A percentile compares a stretch with the other conserved stretches of the same genome.
These are phyloP conservation scores for Cydonia oblonga DNA, from an alignment of 331 rosid species.

Conservation along the genomic window DNA sequence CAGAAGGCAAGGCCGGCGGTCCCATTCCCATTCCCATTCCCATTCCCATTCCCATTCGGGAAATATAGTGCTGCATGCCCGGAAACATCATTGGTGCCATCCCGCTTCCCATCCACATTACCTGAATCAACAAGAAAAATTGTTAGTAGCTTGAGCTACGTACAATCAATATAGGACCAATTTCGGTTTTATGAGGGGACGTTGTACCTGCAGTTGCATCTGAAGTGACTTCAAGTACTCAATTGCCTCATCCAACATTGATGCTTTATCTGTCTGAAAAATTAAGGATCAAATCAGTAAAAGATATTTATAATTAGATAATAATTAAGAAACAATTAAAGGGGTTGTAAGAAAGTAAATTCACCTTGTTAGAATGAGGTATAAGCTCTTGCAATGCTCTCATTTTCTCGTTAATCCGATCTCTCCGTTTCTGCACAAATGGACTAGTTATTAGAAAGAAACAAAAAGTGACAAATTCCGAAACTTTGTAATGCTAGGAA, in stretches of 20 bases:
- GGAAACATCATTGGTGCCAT: conserved; percentile 82
- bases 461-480: not conserved
- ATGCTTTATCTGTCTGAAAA: conserved; percentile 84
- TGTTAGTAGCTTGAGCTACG: not conserved
- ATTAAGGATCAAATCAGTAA: conserved; percentile 11
- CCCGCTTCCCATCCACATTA: conserved; percentile 85
- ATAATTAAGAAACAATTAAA: not conserved
- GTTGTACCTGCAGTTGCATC: conserved; percentile 71
- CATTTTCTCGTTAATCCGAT: conserved; percentile 89
- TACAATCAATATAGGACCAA: conserved; percentile 1
- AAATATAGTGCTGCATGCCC: conserved; percentile 50
- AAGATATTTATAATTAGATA: conserved; percentile 4
- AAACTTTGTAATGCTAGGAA: conserved; percentile 7
- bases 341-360: conserved; percentile 10
- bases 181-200: not conserved
- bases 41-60: conserved; percentile 39
- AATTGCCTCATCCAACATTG: conserved; percentile 79
- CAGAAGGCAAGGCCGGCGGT: conserved; percentile 39
- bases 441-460: not conserved
- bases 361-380: conserved; percentile 77
- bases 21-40: not conserved
- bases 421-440: conserved; percentile 65
- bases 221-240: conserved; percentile 88
- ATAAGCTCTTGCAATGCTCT: conserved; percentile 76
- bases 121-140: conserved; percentile 20